Base-by-base conservation (phyloP, 2,329 filamentous ascomycete species). In the Aureobasidium subglaciale region DNA sequence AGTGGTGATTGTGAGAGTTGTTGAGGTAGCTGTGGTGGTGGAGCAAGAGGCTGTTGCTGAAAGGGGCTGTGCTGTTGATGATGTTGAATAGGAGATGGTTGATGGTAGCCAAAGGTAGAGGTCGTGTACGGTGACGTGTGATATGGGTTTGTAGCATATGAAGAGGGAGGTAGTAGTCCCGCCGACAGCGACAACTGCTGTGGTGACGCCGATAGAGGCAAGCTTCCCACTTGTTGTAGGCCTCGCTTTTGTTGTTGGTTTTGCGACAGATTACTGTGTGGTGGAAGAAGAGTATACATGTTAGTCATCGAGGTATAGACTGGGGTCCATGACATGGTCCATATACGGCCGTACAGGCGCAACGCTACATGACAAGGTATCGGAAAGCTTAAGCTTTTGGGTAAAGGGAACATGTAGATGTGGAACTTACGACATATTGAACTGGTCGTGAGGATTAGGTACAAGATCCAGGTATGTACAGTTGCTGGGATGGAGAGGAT, bases 31-130 rank as follows among this genome's bases (percentile, higher is more conserved):
- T 63, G 29, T 60, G 59, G 55, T 61, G 59, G 40, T 70, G 70
- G 29, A 70, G 71, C 61, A 74, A 73, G 61, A 73, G 64, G 59
- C 65, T 74, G 64, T 72, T 55, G 68, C 68, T 27, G 71, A 70
- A 43, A 56, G 69, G 67, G 66, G 72, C 75, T 59, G 65, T 68
- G 57, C 32, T 53, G 54, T 57, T 40, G 42, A 65, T 68, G 57
- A 24, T 53, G 54, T 57, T 32, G 42, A 49, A 49, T 32, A 9
- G 24, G 54, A 49, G 25, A 35, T 50, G 37, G 56, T 20, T 34
- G 50, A 43, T 29, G 66, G 57, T 63, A 60, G 60, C 30, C 63
- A 42, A 58, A 54, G 55, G 54, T 62, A 61, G 30, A 63, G 55
- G 30, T 72, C 70, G 60, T 75, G 73, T 62, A 73, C 62, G 60